phyloP scores from a whole-genome alignment of 176 grass and related monocot genomes.

The Eleusine indica region DNA sequence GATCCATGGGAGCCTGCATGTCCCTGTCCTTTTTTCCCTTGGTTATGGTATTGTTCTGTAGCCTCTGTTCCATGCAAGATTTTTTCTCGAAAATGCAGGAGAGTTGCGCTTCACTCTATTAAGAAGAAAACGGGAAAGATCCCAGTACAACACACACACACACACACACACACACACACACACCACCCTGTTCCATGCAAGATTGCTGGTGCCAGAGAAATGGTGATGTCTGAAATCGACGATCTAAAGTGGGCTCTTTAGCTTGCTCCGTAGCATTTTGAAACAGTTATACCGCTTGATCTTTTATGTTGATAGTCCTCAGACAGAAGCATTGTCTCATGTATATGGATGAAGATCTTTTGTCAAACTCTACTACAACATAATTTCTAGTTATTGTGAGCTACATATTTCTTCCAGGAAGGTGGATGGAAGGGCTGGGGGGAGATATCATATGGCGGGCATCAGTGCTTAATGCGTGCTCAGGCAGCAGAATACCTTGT shows the following conservation, averaged over 20 bases:
- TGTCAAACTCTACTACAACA: not conserved
- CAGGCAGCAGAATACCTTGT: slow-evolving; percentile 91
- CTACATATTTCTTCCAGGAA: slow-evolving; percentile 44
- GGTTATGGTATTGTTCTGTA: not conserved
- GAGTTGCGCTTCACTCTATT: no score
- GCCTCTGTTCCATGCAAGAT: not conserved
- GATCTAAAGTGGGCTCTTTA: no score
- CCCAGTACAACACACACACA: no score
- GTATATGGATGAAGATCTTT: not conserved
- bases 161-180: no score
- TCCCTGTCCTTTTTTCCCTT: not conserved
- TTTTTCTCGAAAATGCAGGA: no score
- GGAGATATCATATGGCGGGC: slow-evolving; percentile 92
- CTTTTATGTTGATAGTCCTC: not conserved
- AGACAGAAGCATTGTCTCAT: not conserved
- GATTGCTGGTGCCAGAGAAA: slow-evolving; percentile 4
- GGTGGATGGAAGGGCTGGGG: slow-evolving; percentile 97
- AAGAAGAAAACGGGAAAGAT: no score
- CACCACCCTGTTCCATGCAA: not conserved
- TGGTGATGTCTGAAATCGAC: not conserved
- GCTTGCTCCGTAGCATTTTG: not conserved
- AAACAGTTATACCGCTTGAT: slow-evolving; percentile 12
- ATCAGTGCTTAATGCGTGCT: slow-evolving; percentile 72
- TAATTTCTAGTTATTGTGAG: not conserved
- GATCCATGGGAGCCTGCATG: not conserved